Conservation (phyloP, 257 asterid species). For the Mitragyna speciosa region DNA sequence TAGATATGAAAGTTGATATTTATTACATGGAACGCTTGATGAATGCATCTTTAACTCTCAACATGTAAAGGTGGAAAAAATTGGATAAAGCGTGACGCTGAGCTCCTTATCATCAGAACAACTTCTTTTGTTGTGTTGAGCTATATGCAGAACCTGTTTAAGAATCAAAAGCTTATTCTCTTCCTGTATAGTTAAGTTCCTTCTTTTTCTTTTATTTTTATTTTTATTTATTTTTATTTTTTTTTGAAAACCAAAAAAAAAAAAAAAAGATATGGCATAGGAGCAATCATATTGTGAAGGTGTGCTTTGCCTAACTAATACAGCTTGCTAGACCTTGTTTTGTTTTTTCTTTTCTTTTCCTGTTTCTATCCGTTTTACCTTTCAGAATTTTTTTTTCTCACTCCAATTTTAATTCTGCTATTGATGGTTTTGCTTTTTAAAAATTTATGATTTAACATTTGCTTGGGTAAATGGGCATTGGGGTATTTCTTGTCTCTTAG, state of each 20-base stretch:
- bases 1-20: not conserved
- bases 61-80: not conserved
- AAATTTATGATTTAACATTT: not conserved
- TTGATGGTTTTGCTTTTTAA: not conserved
- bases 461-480: not conserved
- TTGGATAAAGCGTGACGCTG: not conserved
- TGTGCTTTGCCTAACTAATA: not conserved
- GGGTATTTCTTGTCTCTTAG: not conserved
- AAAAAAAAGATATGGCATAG: not conserved
- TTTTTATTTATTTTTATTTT: too few species aligned
- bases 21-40: not conserved
- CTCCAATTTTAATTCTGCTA: not conserved
- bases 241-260: too few species aligned
- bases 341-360: not conserved
- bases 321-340: not conserved
- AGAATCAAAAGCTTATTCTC: too few species aligned
- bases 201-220: too few species aligned
- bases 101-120: not conserved
- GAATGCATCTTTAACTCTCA: not conserved
- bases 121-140: not conserved
- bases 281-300: not conserved
- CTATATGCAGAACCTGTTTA: too few species aligned
- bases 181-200: too few species aligned
- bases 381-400: not conserved
- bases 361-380: not conserved